These are phyloP conservation scores for Castanea mollissima DNA, from an alignment of 306 rosid genomes.

Conservation along the genomic window DNA sequence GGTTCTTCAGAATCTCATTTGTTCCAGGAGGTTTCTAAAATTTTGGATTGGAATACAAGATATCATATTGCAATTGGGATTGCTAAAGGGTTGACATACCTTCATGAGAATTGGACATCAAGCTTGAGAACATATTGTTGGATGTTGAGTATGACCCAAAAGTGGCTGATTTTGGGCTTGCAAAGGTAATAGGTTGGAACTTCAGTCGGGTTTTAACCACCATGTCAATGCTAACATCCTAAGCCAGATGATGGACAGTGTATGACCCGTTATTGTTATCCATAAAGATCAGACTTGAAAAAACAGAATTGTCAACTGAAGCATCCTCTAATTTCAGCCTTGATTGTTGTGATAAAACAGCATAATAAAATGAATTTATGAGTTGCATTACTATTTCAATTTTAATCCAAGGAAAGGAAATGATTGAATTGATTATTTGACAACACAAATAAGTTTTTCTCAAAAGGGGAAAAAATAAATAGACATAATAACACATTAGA, in stretches of 20 bases:
- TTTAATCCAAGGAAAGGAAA: too few relatives aligned
- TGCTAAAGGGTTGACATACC: constrained; percentile 52
- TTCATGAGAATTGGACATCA: constrained; percentile 63
- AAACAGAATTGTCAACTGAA: constrained; percentile 45
- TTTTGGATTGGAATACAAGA: constrained; percentile 28
- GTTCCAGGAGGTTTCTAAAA: neutral
- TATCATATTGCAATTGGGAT: constrained; percentile 41
- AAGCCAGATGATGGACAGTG: constrained; percentile 45
- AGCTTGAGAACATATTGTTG: constrained; percentile 65
- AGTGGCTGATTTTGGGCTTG: constrained; percentile 60
- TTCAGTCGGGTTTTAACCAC: constrained; percentile 53
- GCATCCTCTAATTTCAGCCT: constrained; percentile 55
- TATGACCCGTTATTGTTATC: constrained; percentile 71
- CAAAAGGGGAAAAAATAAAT: too few relatives aligned
- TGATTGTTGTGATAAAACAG: constrained; percentile 52
- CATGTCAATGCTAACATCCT: constrained; percentile 60
- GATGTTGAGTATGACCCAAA: constrained; percentile 35
- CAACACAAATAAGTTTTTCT: too few relatives aligned
- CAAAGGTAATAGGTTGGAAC: constrained; percentile 52
- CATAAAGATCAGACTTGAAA: constrained; percentile 44
- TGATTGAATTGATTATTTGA: too few relatives aligned
- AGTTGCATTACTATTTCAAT: too few relatives aligned
- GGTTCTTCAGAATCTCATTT: constrained; percentile 22
- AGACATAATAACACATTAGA: too few relatives aligned
- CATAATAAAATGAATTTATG: too few relatives aligned